These are phyloP conservation scores for Daedaleopsis nitida DNA, from an alignment of 768 basidiomycete genomes.

Conservation along the genomic window DNA sequence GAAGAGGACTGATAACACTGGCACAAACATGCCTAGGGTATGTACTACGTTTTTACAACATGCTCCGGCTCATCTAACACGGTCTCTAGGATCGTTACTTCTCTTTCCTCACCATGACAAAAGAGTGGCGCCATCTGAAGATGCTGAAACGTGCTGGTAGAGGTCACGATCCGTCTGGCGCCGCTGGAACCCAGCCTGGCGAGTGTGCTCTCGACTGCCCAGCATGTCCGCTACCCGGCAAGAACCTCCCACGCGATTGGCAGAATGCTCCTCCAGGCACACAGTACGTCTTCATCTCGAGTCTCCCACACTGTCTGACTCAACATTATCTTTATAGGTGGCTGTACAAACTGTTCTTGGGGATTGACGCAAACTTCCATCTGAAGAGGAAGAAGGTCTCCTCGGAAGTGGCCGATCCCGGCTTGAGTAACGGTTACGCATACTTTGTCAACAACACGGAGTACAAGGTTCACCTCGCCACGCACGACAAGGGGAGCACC, in stretches of 20 bases:
- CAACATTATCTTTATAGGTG: too few relatives aligned
- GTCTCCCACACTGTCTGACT: too few relatives aligned
- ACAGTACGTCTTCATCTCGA: too few relatives aligned
- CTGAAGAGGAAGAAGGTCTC: slow-evolving; percentile 25
- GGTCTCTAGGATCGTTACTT: slow-evolving; percentile 21
- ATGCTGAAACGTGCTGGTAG: slow-evolving; percentile 23
- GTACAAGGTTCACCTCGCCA: slow-evolving; percentile 26
- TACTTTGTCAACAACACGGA: slow-evolving; percentile 28
- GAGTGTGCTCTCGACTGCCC: slow-evolving; percentile 24
- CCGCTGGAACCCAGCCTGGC: slow-evolving; percentile 11
- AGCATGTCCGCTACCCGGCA: slow-evolving; percentile 26
- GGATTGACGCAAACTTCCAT: slow-evolving; percentile 33
- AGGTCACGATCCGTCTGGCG: slow-evolving; percentile 23
- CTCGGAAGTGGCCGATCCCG: slow-evolving; percentile 18
- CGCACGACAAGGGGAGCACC: too few relatives aligned
- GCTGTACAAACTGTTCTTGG: slow-evolving; percentile 28
- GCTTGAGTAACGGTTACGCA: slow-evolving; percentile 26
- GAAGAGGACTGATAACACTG: slow-evolving; percentile 34
- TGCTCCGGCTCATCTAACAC: too few relatives aligned
- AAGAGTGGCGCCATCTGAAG: slow-evolving; percentile 24
- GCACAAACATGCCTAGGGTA: too few relatives aligned
- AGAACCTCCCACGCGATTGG: slow-evolving; percentile 21
- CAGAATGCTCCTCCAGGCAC: neutral
- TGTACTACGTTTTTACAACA: too few relatives aligned
- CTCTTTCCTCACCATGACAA: slow-evolving; percentile 16